Base-by-base conservation (phyloP, 768 basidiomycete species). In the Leccinum broughii region DNA sequence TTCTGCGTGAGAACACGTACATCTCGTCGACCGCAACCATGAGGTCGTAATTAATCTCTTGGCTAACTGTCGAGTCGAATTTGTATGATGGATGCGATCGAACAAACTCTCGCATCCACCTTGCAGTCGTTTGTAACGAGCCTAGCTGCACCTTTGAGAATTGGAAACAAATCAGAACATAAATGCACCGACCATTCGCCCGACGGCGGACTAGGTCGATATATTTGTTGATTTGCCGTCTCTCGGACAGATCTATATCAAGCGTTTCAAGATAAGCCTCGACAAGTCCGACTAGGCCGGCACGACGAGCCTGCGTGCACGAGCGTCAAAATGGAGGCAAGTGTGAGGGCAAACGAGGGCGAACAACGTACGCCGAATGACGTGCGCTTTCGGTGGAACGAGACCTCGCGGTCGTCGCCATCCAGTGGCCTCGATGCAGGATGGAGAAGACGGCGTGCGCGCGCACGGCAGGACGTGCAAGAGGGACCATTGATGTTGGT, bases 31-130 rank as follows among this genome's bases (percentile, higher is more conserved):
- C 77, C 2, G 93, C 92, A 50, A 86, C 81, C 70, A 97, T 80
- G 28, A 99, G 82, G 76, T 99, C 97, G 70, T 95, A 97, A 70
- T 95, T 97, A 70, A 98, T 93, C 75, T 90, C 87, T 68, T 92
- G 83, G 54, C 81, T 89, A 20, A 99, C 93, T 54, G 90, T 89
- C n/a, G 94, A 96, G 76, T 99, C 94, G 54, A 85, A 82, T 73
- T 90, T 88, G 78, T 99, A 99, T n/a, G 78, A 83, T 8, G 95
- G 92, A 73, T 99, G 97, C 2, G 87, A 83, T 26, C 87, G 85
- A 48, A 99, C 90, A 75, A 98, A 98, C 51, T 90, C 82, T 37
- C 97, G 85, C 58, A 97, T 95, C 94, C 94, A 99, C 4, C 87
- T 85, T 11, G 97, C 97, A 7, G 93, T 85, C 0, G 97, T 98